Conservation (phyloP, 345 rosid genomes). For the Lagerstroemia speciosa region DNA sequence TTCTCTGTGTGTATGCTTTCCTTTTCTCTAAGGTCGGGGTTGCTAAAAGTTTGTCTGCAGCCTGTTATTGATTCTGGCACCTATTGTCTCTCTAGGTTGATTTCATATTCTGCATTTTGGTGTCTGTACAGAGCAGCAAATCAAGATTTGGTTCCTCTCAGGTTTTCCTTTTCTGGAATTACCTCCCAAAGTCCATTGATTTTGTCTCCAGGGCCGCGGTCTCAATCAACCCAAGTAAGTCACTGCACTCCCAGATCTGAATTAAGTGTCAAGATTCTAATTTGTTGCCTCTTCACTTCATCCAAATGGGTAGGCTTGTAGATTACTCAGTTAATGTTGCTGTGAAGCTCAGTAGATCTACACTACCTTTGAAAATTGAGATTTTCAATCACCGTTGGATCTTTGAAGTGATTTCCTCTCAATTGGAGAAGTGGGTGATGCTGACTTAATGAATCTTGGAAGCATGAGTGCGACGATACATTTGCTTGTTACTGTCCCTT, state of each 20-base stretch:
- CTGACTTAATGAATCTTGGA: not conserved
- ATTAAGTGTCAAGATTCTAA: conserved; percentile 8
- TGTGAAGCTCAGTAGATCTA: conserved; percentile 4
- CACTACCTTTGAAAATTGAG: not conserved
- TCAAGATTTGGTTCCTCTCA: not conserved
- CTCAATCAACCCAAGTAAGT: conserved; percentile 38
- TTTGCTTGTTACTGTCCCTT: not conserved
- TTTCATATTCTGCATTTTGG: not conserved
- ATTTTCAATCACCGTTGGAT: not conserved
- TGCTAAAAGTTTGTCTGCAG: not conserved
- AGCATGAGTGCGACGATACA: not conserved
- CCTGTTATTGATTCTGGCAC: not conserved
- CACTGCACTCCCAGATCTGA: conserved; percentile 45
- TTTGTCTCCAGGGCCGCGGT: not conserved
- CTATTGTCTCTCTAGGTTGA: not conserved
- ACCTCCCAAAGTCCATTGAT: not conserved
- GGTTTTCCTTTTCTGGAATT: not conserved
- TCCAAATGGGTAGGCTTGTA: not conserved
- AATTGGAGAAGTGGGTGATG: not conserved
- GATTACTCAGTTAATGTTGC: not conserved
- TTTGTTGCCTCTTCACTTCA: not conserved
- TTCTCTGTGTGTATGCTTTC: not conserved
- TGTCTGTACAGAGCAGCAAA: not conserved
- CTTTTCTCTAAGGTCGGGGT: not conserved
- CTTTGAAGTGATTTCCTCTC: not conserved